Base-by-base conservation (phyloP, 106 monocot species). In the Dioscorea zingiberensis region DNA sequence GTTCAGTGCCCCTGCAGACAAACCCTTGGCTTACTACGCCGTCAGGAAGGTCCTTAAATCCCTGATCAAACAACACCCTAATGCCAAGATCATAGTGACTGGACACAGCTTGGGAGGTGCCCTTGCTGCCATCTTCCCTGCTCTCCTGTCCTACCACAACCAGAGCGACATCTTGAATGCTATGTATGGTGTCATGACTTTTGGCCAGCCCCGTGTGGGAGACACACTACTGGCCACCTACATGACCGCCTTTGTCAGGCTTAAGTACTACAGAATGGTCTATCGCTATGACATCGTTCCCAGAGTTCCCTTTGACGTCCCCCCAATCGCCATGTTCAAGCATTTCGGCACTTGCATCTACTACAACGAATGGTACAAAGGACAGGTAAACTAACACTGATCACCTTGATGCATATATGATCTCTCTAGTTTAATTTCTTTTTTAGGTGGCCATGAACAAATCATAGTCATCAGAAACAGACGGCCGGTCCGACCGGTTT, bases 31-130 rank as follows among this genome's bases (percentile, higher is more conserved):
- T 4, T 81, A 86, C 64, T 86, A 86, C 61, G 56, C 68, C 54
- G 27, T 86, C 18, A 44, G 85, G 15, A 30, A 71, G 57, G 10
- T 63, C 5, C 81, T 85, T 1, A 48, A 64, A n/a, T 7, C n/a
- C 1, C 53, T 77, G 7, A 27, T 85, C 8, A 25, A 29, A 0
- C 4, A 64, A 57, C 71, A 86, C 54, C 15, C 54, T 3, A 68
- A 62, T 7, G 85, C 85, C 16, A 75, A 64, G 67, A 71, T 86
- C 21, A 1, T 81, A 2, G 58, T 86, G 0, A 73, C 85, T 0
- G 81, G 85, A 3, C 85, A 86, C 65, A 86, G 85, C 63, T 21
- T 85, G 16, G 85, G 85, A 2, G 85, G 74, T 2, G 85, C 81
- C 0, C 74, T 85, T 0, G 81, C 85, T 2, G 44, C 69, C 5